Conservation (phyloP, 257 asterid genomes). For the Nemophila menziesii region DNA sequence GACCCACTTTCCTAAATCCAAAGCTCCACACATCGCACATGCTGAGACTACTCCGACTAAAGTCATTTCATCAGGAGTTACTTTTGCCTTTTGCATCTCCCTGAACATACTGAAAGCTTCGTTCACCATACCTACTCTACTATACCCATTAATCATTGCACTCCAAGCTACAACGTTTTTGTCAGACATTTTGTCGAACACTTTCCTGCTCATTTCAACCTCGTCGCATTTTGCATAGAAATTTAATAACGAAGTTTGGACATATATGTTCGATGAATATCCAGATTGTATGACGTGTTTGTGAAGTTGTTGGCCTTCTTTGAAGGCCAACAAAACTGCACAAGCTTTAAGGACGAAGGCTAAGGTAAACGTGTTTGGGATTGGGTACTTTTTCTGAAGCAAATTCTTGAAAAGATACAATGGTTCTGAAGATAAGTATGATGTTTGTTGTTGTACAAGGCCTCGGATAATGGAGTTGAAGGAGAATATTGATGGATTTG, state of each 20-base stretch:
- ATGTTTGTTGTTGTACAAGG: slow-evolving; percentile 9
- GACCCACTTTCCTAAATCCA: slow-evolving; percentile 66
- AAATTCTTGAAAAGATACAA: slow-evolving; percentile 31
- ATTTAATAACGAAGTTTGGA: slow-evolving; percentile 52
- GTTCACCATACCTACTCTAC: slow-evolving; percentile 47
- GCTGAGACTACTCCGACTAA: slow-evolving; percentile 63
- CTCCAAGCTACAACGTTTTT: slow-evolving; percentile 63
- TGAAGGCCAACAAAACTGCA: slow-evolving; percentile 31
- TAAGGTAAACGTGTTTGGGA: slow-evolving; percentile 47
- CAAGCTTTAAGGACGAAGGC: slow-evolving; percentile 57
- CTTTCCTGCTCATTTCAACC: slow-evolving; percentile 37
- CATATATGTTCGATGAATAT: slow-evolving; percentile 28
- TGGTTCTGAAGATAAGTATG: slow-evolving; percentile 29
- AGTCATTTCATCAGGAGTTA: slow-evolving; percentile 57
- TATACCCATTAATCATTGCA: slow-evolving; percentile 49
- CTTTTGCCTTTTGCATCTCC: slow-evolving; percentile 51
- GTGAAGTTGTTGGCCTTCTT: slow-evolving; percentile 59
- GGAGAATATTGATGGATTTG: slow-evolving; percentile 35
- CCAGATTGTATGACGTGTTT: slow-evolving; percentile 46
- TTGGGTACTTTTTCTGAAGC: slow-evolving; percentile 26
- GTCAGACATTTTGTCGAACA: slow-evolving; percentile 65
- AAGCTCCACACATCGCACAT: slow-evolving; percentile 53
- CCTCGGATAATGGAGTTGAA: slow-evolving; percentile 61
- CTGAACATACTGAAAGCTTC: slow-evolving; percentile 53
- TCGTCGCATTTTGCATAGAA: slow-evolving; percentile 52